These are phyloP conservation scores for Aeminium ludgeri DNA, from an alignment of 495 filamentous ascomycete species.

Conservation along the genomic window DNA sequence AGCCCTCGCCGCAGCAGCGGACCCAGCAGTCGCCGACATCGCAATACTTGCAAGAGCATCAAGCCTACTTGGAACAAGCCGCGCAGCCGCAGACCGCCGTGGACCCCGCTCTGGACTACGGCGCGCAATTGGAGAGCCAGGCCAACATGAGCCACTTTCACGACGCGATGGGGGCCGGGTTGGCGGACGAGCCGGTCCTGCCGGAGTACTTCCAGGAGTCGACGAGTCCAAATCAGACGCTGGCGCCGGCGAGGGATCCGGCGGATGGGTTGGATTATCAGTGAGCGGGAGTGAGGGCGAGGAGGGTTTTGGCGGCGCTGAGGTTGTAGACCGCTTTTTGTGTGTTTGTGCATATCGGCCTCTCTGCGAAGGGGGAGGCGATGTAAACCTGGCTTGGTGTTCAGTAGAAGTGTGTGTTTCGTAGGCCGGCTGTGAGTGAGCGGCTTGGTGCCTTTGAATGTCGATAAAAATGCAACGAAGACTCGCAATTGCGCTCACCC, in stretches of 20 bases:
- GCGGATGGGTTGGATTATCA: conserved; percentile 3
- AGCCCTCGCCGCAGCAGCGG: not conserved
- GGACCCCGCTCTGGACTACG: conserved; percentile 10
- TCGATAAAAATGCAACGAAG: too few species aligned
- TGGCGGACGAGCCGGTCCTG: not conserved
- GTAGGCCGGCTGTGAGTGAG: too few species aligned
- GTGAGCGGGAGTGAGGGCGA: not conserved
- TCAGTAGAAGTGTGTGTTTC: too few species aligned
- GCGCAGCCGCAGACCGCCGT: conserved; percentile 14
- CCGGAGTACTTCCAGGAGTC: conserved; percentile 4
- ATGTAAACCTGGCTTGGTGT: too few species aligned
- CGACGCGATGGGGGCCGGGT: conserved; percentile 6
- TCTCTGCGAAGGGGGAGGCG: too few species aligned
- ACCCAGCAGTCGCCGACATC: not conserved
- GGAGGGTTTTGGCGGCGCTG: too few species aligned
- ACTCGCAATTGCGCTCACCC: too few species aligned
- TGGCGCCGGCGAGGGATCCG: conserved; percentile 4
- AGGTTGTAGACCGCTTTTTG: too few species aligned
- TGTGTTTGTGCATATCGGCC: too few species aligned
- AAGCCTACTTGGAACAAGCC: conserved; percentile 7
- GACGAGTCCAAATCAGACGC: not conserved
- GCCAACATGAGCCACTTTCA: conserved; percentile 7
- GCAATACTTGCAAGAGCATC: conserved; percentile 7
- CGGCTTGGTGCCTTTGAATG: too few species aligned
- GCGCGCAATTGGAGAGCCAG: conserved; percentile 1